Conservation (phyloP, 441 rosid species). For the Adansonia rubrostipa region DNA sequence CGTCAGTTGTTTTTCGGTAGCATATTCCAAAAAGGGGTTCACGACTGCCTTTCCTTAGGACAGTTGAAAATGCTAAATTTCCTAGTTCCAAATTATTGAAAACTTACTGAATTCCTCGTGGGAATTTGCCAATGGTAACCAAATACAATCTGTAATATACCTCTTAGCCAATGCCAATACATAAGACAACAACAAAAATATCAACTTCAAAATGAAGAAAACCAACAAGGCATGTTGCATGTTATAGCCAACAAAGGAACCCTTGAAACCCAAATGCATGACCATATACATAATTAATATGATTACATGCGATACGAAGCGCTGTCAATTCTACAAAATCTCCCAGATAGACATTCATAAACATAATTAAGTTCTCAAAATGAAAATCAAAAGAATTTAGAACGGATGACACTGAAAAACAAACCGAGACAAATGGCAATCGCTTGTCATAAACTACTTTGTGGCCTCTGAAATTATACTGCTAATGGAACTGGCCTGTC, state of each 20-base stretch:
- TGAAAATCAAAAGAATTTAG: conserved; percentile 18
- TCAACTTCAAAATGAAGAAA: background rate
- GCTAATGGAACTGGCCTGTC: conserved; percentile 64
- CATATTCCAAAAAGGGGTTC: too few relatives aligned
- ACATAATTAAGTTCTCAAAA: conserved; percentile 24
- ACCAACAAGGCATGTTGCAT: background rate
- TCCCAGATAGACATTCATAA: conserved; percentile 14
- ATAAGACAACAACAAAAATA: background rate
- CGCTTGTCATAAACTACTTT: conserved; percentile 38
- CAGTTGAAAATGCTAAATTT: too few relatives aligned
- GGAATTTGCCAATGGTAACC: too few relatives aligned
- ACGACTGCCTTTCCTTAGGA: too few relatives aligned
- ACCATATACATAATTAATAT: conserved; percentile 10
- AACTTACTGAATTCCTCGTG: too few relatives aligned
- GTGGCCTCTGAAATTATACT: conserved; percentile 79
- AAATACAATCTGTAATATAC: too few relatives aligned
- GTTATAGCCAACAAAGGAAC: background rate
- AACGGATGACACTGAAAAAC: conserved; percentile 20
- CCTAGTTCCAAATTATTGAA: too few relatives aligned
- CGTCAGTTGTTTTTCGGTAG: too few relatives aligned
- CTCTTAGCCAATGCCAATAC: background rate
- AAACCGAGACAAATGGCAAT: conserved; percentile 22
- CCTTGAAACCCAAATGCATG: background rate
- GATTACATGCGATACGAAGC: background rate
- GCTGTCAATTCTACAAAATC: background rate